phyloP scores from a whole-genome alignment of 176 grass and related monocot genomes.

The Echinochloa phyllopogon region DNA sequence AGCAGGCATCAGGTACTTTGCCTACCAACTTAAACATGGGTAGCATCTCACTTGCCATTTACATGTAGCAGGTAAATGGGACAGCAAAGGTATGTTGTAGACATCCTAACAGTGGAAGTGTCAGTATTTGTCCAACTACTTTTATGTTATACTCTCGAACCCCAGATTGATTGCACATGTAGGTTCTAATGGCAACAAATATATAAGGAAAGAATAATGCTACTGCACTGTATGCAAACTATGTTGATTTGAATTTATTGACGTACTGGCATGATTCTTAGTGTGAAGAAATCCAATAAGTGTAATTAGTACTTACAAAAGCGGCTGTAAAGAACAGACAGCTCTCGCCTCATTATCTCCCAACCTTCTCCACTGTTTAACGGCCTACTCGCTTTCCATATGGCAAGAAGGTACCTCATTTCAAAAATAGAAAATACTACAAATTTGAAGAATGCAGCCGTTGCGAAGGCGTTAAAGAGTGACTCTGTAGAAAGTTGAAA shows the following conservation, averaged over 20 bases:
- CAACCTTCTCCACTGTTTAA: constrained; percentile 90
- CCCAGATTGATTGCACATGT: constrained; percentile 6
- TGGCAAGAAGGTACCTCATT: constrained; percentile 97
- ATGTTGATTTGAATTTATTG: constrained; percentile 1
- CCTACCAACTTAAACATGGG: not conserved
- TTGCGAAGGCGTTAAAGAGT: constrained; percentile 98
- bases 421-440: constrained; percentile 99
- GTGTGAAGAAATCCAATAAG: constrained; percentile 18
- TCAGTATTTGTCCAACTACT: not conserved
- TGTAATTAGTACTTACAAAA: constrained; percentile 83
- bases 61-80: constrained; percentile 13
- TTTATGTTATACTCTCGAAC: not conserved
- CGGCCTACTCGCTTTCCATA: constrained; percentile 98
- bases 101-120: not conserved
- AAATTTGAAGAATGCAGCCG: constrained; percentile 99
- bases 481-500: constrained; percentile 71
- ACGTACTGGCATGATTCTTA: constrained; percentile 12
- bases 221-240: not conserved
- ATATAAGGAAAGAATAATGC: constrained; percentile 26
- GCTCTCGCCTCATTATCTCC: constrained; percentile 92
- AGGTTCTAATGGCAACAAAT: constrained; percentile 21
- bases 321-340: constrained; percentile 98
- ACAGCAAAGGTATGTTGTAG: not conserved
- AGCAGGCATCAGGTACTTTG: not conserved
- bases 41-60: not conserved